phyloP scores from a whole-genome alignment of 495 filamentous ascomycete genomes.

The Lasiosphaeris hirsuta region DNA sequence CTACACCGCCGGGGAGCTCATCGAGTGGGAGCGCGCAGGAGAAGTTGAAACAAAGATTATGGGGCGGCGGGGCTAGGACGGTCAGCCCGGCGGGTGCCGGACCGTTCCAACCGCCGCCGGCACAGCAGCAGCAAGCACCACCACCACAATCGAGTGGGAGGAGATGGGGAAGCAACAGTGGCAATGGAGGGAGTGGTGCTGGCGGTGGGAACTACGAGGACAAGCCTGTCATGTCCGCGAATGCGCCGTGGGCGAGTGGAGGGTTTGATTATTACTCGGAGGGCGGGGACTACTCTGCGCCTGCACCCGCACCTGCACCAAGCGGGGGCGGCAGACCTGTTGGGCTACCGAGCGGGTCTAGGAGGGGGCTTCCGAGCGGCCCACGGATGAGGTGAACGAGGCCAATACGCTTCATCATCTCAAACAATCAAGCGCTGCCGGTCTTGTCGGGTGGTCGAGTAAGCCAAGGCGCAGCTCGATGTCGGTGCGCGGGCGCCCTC shows the following conservation, averaged over 20 bases:
- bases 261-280: conserved; percentile 33
- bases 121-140: conserved; percentile 20
- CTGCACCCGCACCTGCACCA: conserved; percentile 21
- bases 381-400: conserved; percentile 39
- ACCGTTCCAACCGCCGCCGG: conserved; percentile 39
- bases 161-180: conserved; percentile 23
- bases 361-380: conserved; percentile 41
- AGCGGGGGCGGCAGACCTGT: conserved; percentile 26
- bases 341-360: conserved; percentile 52
- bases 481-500: no score
- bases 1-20: conserved; percentile 33
- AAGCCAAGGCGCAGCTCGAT: no score
- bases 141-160: conserved; percentile 20
- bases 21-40: conserved; percentile 42
- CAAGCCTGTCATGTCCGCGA: conserved; percentile 45
- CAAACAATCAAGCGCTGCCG: no score
- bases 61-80: conserved; percentile 41
- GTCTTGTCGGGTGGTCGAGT: no score
- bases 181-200: conserved; percentile 24
- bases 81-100: conserved; percentile 34
- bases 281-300: no score
- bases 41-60: conserved; percentile 49
- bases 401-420: no score
- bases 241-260: conserved; percentile 44
- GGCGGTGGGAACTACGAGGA: conserved; percentile 42